A percentile compares a stretch with the other conserved stretches of the same genome.
These are phyloP conservation scores for Torulaspora quercuum DNA, from an alignment of 805 yeast species.

Conservation along the genomic window DNA sequence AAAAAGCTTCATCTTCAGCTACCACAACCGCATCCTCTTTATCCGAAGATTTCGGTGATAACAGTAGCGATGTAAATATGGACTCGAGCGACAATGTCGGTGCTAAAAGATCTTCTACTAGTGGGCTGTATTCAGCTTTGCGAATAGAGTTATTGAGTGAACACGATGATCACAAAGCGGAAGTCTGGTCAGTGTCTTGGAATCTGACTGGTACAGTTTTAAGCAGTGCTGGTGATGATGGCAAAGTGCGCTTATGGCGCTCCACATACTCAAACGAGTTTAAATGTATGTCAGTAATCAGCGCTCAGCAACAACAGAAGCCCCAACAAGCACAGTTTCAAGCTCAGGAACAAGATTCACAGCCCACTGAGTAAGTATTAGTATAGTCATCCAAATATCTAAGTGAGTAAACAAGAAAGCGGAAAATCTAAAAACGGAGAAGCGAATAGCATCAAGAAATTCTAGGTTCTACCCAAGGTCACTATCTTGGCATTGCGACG, in stretches of 20 bases:
- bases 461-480: too few relatives aligned
- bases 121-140: conserved; percentile 19
- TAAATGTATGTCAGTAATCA: conserved; percentile 84
- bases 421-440: too few relatives aligned
- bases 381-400: too few relatives aligned
- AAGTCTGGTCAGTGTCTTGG: conserved; percentile 97
- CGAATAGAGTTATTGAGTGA: conserved; percentile 61
- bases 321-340: conserved; percentile 1
- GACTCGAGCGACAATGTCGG: conserved; percentile 9
- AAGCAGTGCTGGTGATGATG: conserved; percentile 95
- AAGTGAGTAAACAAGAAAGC: too few relatives aligned
- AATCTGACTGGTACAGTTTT: conserved; percentile 88
- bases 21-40: conserved; percentile 6
- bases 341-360: background rate
- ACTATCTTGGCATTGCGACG: too few relatives aligned
- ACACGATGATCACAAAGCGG: conserved; percentile 74
- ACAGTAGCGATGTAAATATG: conserved; percentile 4
- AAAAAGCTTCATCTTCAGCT: conserved; percentile 24
- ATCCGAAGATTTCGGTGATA: conserved; percentile 9
- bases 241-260: conserved; percentile 88
- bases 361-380: too few relatives aligned
- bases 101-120: conserved; percentile 1
- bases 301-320: conserved; percentile 45
- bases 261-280: conserved; percentile 79
- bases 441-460: too few relatives aligned